Evolutionary conservation across 2,329 filamentous ascomycete genomes (phyloP).

Genomic region (Gliomastix tumulicola): DNA sequence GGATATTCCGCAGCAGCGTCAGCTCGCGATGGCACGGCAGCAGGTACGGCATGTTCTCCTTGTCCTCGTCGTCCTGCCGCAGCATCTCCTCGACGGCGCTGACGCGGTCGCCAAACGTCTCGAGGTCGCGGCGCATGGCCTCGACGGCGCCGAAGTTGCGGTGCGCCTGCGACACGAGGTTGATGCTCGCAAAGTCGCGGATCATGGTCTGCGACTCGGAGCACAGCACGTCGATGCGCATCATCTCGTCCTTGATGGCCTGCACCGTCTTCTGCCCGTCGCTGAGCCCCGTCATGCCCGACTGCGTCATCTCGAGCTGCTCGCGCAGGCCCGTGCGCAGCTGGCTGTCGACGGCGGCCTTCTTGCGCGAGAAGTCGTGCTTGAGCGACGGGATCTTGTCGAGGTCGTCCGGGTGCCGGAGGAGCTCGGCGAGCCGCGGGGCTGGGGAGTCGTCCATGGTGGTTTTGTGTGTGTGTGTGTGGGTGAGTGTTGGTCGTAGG

Average conservation of each 20-base stretch:
- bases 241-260: slow-evolving; percentile 95
- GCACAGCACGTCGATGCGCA: slow-evolving; percentile 96
- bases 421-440: slow-evolving; percentile 83
- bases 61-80: slow-evolving; percentile 74
- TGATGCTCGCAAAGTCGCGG: slow-evolving; percentile 89
- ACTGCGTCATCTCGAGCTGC: slow-evolving; percentile 89
- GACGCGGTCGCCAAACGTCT: slow-evolving; percentile 77
- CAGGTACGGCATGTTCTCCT: slow-evolving; percentile 87
- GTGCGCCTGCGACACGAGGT: slow-evolving; percentile 87
- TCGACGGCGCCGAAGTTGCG: slow-evolving; percentile 93
- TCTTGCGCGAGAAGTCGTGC: slow-evolving; percentile 90
- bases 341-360: slow-evolving; percentile 82
- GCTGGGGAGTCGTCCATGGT: slow-evolving; percentile 52
- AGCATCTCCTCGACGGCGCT: slow-evolving; percentile 71
- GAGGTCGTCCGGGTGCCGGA: slow-evolving; percentile 92
- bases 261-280: slow-evolving; percentile 90
- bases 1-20: slow-evolving; percentile 84
- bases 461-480: too few relatives aligned
- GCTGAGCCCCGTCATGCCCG: slow-evolving; percentile 80
- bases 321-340: slow-evolving; percentile 82
- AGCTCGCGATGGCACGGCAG: slow-evolving; percentile 87
- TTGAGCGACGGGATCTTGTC: slow-evolving; percentile 91
- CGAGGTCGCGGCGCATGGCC: slow-evolving; percentile 85
- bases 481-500: too few relatives aligned
- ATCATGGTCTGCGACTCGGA: slow-evolving; percentile 98